These are phyloP conservation scores for Blastobotrys raffinosifermentans DNA, from an alignment of 1,139 yeast species.

Conservation along the genomic window DNA sequence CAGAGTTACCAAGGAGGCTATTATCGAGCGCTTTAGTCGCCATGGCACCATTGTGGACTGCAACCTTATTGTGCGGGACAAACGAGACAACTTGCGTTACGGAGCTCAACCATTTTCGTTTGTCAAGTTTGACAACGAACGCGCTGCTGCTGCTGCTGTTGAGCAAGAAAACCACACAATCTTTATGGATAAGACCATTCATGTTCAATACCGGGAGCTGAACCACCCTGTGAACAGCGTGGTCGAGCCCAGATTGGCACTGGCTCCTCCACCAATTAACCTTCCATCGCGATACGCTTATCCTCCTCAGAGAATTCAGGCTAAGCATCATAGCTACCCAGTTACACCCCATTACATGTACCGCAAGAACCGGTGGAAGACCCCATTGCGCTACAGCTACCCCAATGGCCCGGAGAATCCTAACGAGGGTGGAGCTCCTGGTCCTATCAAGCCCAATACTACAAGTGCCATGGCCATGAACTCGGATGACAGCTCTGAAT, in stretches of 20 bases:
- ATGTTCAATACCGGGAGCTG: conserved; percentile 72
- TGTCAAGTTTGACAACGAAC: conserved; percentile 54
- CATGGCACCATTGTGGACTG: conserved; percentile 58
- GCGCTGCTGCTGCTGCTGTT: conserved; percentile 30
- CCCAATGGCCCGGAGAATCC: no score
- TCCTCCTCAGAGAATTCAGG: no score
- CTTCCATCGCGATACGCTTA: no score
- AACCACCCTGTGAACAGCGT: conserved; percentile 30
- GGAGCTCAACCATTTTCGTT: conserved; percentile 62
- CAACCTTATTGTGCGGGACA: conserved; percentile 15
- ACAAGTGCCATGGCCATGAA: no score
- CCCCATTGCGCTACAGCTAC: no score
- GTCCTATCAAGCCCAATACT: no score
- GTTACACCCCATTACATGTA: no score
- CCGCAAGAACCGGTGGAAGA: no score
- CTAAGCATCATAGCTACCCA: no score
- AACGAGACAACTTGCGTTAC: conserved; percentile 16
- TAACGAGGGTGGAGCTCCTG: no score
- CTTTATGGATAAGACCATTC: conserved; percentile 67
- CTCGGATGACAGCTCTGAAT: no score
- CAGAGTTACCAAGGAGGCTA: conserved; percentile 48
- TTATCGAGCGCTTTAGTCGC: conserved; percentile 51
- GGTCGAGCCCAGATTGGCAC: conserved; percentile 16
- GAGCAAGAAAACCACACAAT: conserved; percentile 64
- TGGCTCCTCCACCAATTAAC: conserved; percentile 26